Evolutionary conservation across 306 rosid species (phyloP).

Genomic region (Alnus glutinosa): DNA sequence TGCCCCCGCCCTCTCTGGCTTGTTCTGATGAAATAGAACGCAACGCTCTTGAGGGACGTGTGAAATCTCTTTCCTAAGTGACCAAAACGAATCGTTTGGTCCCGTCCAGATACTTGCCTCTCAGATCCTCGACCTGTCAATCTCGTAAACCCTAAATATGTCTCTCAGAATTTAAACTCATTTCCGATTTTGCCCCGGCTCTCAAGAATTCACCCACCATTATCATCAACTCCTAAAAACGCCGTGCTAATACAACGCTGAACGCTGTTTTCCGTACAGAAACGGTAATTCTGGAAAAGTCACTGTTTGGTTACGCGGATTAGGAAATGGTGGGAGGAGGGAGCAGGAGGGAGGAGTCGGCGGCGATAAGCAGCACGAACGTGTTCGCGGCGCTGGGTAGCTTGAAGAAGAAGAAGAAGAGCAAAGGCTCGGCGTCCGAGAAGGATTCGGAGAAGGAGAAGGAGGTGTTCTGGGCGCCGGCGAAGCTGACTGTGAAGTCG

Average conservation of each 20-base stretch:
- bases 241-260: too few relatives aligned
- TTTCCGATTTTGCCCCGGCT: slow-evolving; percentile 20
- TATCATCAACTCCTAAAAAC: background rate
- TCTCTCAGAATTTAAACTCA: background rate
- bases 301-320: slow-evolving; percentile 13
- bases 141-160: slow-evolving; percentile 25
- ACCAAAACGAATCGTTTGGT: background rate
- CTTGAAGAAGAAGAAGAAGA: slow-evolving; percentile 76
- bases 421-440: slow-evolving; percentile 29
- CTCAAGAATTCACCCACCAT: background rate
- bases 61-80: background rate
- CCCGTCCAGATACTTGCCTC: background rate
- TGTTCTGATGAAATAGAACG: too few relatives aligned
- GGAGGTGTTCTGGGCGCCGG: slow-evolving; percentile 67
- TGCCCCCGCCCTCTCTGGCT: too few relatives aligned
- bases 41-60: too few relatives aligned
- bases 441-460: slow-evolving; percentile 25
- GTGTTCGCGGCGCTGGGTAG: slow-evolving; percentile 76
- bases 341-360: slow-evolving; percentile 53
- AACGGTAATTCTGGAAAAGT: background rate
- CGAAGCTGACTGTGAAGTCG: slow-evolving; percentile 50
- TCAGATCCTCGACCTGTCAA: background rate
- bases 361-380: slow-evolving; percentile 54
- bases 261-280: too few relatives aligned
- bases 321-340: slow-evolving; percentile 69